phyloP scores from a whole-genome alignment of 2,329 filamentous ascomycete species.

The Thermoascus crustaceus region DNA sequence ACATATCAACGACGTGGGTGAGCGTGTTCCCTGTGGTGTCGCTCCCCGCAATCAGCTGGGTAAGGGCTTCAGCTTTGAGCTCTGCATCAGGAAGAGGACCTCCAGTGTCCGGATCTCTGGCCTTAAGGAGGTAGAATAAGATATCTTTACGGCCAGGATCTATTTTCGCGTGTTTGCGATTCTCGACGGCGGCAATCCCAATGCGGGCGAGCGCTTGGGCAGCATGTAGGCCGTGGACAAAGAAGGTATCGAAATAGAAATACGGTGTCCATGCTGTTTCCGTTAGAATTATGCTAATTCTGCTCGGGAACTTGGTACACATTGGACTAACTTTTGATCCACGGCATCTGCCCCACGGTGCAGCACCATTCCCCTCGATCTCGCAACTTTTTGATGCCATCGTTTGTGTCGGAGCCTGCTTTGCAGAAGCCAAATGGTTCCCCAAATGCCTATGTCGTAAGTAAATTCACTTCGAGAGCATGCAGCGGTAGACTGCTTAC shows the following conservation, averaged over 20 bases:
- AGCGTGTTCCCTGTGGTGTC: constrained; percentile 27
- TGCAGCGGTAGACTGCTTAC: not conserved
- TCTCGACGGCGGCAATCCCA: constrained; percentile 21
- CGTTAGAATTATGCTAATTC: not conserved
- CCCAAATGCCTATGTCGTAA: constrained; percentile 15
- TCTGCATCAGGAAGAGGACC: constrained; percentile 21
- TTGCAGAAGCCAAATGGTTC: constrained; percentile 17
- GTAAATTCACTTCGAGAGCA: not conserved
- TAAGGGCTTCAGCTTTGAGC: constrained; percentile 24
- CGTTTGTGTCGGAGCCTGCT: constrained; percentile 6
- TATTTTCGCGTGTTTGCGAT: constrained; percentile 13
- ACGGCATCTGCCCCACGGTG: constrained; percentile 8
- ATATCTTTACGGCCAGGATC: constrained; percentile 20
- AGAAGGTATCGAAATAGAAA: constrained; percentile 17
- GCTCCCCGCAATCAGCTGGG: constrained; percentile 27
- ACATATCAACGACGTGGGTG: constrained; percentile 8
- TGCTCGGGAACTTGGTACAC: constrained; percentile 4
- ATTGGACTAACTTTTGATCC: constrained; percentile 8
- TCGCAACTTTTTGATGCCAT: constrained; percentile 8
- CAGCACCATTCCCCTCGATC: constrained; percentile 8
- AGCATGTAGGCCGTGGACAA: constrained; percentile 12
- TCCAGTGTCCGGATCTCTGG: constrained; percentile 18
- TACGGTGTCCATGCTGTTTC: constrained; percentile 10
- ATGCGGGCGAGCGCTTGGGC: constrained; percentile 13
- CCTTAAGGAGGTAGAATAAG: constrained; percentile 21